Evolutionary conservation across 805 yeast species (phyloP).

Genomic region (Monosporozyma unispora): DNA sequence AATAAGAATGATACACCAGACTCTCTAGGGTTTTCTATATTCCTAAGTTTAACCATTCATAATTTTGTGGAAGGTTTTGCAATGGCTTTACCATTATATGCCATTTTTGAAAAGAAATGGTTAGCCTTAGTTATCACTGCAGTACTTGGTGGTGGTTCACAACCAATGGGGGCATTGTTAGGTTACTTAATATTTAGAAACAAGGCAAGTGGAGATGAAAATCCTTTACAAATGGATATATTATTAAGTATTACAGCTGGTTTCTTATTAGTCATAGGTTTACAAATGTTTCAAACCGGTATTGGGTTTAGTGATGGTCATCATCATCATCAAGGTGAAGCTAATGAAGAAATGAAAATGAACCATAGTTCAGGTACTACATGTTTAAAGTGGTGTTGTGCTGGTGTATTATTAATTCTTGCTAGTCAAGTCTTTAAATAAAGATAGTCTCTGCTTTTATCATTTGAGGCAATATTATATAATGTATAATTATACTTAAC

Average conservation of each 20-base stretch:
- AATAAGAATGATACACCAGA: constrained; percentile 35
- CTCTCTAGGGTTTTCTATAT: constrained; percentile 66
- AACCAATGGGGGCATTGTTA: constrained; percentile 78
- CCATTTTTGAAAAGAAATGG: constrained; percentile 54
- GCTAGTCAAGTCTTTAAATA: constrained; percentile 10
- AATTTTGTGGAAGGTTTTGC: constrained; percentile 91
- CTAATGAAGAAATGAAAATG: constrained; percentile 15
- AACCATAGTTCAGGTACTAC: constrained; percentile 28
- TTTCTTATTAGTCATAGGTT: constrained; percentile 67
- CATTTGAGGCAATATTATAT: too few relatives aligned
- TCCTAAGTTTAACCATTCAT: constrained; percentile 77
- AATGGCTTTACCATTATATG: constrained; percentile 82
- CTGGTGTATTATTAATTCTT: constrained; percentile 26
- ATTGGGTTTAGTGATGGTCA: constrained; percentile 71
- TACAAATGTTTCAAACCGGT: constrained; percentile 81
- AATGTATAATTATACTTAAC: too few relatives aligned
- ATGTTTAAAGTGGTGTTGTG: constrained; percentile 30
- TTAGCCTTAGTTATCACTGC: constrained; percentile 61
- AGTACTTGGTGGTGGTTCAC: constrained; percentile 71
- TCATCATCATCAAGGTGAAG: constrained; percentile 27
- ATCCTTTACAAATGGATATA: constrained; percentile 29
- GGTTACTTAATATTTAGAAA: constrained; percentile 46
- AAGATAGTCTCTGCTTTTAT: too few relatives aligned
- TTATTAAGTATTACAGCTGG: constrained; percentile 74
- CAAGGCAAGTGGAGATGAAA: constrained; percentile 29